These are phyloP conservation scores for Phytopythium helicoides DNA, from an alignment of 352 stramenopile species.

Conservation along the genomic window DNA sequence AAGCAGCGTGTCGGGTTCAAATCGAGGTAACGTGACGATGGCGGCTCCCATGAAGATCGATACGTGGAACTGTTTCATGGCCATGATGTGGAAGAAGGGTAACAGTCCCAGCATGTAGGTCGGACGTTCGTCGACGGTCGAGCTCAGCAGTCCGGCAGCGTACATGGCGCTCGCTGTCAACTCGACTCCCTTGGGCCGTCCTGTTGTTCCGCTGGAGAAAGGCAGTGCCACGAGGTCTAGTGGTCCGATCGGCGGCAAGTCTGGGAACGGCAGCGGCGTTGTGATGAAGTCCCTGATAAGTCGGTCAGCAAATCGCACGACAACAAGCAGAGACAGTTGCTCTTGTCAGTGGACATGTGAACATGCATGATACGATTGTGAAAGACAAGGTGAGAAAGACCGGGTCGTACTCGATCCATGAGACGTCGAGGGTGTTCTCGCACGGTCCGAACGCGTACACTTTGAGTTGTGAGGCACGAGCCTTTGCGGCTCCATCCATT, in stretches of 20 bases:
- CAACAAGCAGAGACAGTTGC: too few relatives aligned
- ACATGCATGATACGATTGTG: too few relatives aligned
- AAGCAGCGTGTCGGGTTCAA: constrained; percentile 86
- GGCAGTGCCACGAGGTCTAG: constrained; percentile 53
- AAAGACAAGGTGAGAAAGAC: constrained; percentile 1
- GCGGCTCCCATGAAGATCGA: constrained; percentile 57
- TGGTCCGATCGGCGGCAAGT: constrained; percentile 20
- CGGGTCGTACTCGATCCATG: too few relatives aligned
- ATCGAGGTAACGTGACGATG: constrained; percentile 79
- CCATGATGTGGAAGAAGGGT: constrained; percentile 94
- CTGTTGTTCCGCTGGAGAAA: constrained; percentile 93
- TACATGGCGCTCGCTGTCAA: constrained; percentile 81
- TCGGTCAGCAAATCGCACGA: too few relatives aligned
- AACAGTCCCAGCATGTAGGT: constrained; percentile 41
- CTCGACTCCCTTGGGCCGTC: constrained; percentile 88
- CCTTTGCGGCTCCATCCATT: constrained; percentile 17
- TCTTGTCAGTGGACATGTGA: too few relatives aligned
- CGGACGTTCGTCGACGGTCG: constrained; percentile 36
- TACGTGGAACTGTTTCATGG: constrained; percentile 68
- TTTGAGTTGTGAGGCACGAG: too few relatives aligned
- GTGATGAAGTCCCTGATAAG: constrained; percentile 64
- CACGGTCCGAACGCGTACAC: too few relatives aligned
- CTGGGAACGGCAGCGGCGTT: constrained; percentile 19
- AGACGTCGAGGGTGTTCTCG: too few relatives aligned
- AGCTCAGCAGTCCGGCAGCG: constrained; percentile 61